Base-by-base conservation (phyloP, 2,329 filamentous ascomycete species). In the Colletotrichum sidae region DNA sequence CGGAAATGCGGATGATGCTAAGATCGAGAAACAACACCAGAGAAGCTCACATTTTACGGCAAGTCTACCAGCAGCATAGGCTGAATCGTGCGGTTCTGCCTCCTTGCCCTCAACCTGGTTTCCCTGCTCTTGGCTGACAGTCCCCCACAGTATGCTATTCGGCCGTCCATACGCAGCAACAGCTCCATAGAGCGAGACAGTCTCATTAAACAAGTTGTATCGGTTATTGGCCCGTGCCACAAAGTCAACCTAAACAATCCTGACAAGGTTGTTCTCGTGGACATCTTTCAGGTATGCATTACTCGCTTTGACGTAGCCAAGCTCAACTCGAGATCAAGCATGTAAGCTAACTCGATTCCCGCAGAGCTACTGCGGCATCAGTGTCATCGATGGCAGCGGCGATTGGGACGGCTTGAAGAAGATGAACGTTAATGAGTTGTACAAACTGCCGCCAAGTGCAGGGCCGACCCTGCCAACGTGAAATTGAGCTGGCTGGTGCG, bases 381-480 rank as follows among this genome's bases (percentile, higher is more conserved):
- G 91, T 68, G 92, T 96, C 39, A 90, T 96, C 4, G 88, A 89
- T 67, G 84, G 86, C 12, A 74, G 72, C 25, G 25, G 25, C 47
- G 88, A 92, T 72, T 96, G 90, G 83, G 90, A 93, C 54, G 81
- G 82, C 51, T 81, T 94, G 66, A 94, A 92, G 79, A 86, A 88
- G 70, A 95, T 89, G 79, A 96, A 96, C 75, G 78, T 96, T 44
- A 88, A 90, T 61, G 92, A 93, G 76, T 84, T 95, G 33, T 92
- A 91, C 74, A 81, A 81, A 61, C 69, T 71, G 6, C 46, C 59
- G 50, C 52, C 66, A 8, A 56, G 55, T 9, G 55, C 61, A 13
- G 54, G 54, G 47, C 33, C 46, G 10, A 51, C 25, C 2, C 25
- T 25, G 25, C 25, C 25, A 25, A 25, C 25, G 25, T 25, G 25